Evolutionary conservation across 2,329 filamentous ascomycete species (phyloP), one percentile per base, ranked within the genome.

Genomic region (Neonectria coccinea): DNA sequence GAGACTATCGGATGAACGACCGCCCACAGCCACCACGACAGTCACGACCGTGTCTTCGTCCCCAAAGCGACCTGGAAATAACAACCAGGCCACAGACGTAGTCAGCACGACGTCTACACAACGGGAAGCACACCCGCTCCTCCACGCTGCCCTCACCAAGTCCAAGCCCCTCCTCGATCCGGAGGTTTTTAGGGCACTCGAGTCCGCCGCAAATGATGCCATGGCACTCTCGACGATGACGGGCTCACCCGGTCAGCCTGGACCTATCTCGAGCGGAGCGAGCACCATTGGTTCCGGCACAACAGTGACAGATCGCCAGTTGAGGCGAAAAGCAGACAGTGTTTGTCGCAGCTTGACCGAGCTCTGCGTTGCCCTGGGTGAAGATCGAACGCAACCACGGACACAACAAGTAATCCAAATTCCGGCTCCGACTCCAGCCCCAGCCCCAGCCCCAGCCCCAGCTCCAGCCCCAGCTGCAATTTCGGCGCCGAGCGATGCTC

Each of bases 331-430:
- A 79, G 93, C 93, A 29, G 95, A 99, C 76, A 94, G 92, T 74
- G 89, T 99, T 76, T 98, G 96, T 77, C 91, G 95, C 58, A 96
- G 92, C 74, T 81, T 99, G 69, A 98, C 95, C 0, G 96, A 99
- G 78, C 84, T 99, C 7, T 97, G 93, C 75, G 87, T 99, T 60
- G 92, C 94, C 1, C 82, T 99, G 58, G 89, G 90, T 31, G 91
- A 92, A 67, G 87, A 88, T 44, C 76, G 76, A 4, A 74, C 76
- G 2, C 79, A 79, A 56, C 67, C 69, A 18, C 82, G 81, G 67
- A 70, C 75, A 66, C 68, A 61, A 11, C 72, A 68, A 42, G 59
- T 62, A 14, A 59, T 71, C 2, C 65, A 67, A 41, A 56, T 53
- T 25, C 54, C 54, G 9, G 50, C 18, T 45, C 31, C 31, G 18